A percentile compares a stretch with the other conserved stretches of the same genome.
These are phyloP conservation scores for Cephalotrichum gorgonifer DNA, from an alignment of 2,329 filamentous ascomycete species.

Conservation along the genomic window DNA sequence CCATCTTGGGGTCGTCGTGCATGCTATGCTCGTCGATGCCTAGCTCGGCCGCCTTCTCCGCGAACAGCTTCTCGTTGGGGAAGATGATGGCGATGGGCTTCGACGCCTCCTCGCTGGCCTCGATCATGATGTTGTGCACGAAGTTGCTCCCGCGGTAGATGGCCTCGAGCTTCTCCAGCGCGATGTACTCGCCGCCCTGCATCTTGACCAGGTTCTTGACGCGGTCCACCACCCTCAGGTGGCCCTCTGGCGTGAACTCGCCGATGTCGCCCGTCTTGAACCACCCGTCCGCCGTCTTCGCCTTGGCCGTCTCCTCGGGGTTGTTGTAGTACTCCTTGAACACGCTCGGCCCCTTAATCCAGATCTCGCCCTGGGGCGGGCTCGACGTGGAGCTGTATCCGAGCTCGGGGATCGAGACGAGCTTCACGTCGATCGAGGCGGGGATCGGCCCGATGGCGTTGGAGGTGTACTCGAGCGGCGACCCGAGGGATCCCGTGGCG, in stretches of 20 bases:
- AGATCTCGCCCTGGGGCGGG: constrained; percentile 85
- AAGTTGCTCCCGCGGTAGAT: constrained; percentile 73
- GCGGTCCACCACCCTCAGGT: constrained; percentile 81
- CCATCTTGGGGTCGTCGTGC: constrained; percentile 56
- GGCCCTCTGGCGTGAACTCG: constrained; percentile 71
- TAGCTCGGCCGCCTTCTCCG: constrained; percentile 45
- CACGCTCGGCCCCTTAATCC: constrained; percentile 70
- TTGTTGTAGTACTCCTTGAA: constrained; percentile 75
- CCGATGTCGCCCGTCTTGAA: constrained; percentile 97
- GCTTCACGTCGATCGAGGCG: constrained; percentile 73
- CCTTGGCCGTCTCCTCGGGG: constrained; percentile 70
- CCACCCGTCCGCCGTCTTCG: constrained; percentile 79
- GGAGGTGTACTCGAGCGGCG: constrained; percentile 76
- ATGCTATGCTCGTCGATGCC: constrained; percentile 60
- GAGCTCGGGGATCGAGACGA: constrained; percentile 84
- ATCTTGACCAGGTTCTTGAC: constrained; percentile 99
- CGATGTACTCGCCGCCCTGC: constrained; percentile 90
- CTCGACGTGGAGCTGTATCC: constrained; percentile 67
- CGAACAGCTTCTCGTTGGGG: constrained; percentile 53
- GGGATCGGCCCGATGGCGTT: constrained; percentile 69
- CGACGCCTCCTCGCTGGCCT: constrained; percentile 63
- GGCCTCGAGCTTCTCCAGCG: constrained; percentile 89
- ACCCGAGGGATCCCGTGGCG: constrained; percentile 72
- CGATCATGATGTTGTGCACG: constrained; percentile 79
- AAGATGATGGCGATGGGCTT: constrained; percentile 77